Evolutionary conservation across 2,329 filamentous ascomycete genomes (phyloP), one percentile per base, ranked within the genome.

Genomic region (Colletotrichum musae): DNA sequence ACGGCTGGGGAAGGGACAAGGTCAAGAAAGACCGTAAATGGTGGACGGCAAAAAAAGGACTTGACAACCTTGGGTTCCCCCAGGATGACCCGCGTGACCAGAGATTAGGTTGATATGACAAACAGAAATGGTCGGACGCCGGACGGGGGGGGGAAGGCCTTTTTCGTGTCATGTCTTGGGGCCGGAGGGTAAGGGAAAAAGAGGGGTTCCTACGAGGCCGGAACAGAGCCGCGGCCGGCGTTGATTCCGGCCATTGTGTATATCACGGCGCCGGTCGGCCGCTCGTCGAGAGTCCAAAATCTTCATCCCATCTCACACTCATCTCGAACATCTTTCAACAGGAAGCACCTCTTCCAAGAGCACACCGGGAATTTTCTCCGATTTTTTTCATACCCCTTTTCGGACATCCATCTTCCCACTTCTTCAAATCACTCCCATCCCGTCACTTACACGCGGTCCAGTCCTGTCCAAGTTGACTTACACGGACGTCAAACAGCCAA

Each of bases 211-310:
- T 36, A 78, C 13, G 16, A 43, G 82, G 82, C 82, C 82, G 83
- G 83, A 84, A 84, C 76, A 7, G 32, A 36, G 18, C 9, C 18
- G 76, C 78, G 82, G 82, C 82, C 82, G 83, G 83, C 84, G 84
- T 76, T 7, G 21, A 79, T 85, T 84, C 83, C 83, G 83, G 84
- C 83, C 84, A 82, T 79, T 58, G 77, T 76, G 76, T 84, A 85
- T 83, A 84, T 85, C 81, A 78, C 80, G 78, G 74, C 77, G 73
- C 70, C 71, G 75, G 58, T 52, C 36, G 69, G 65, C 60, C 58
- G 58, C 32, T 28, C 36, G 65, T 61, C 68, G 64, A 72, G 61
- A 51, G 61, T 16, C 68, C 58, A 66, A 10, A 45, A 69, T 63
- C 9, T 10, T 56, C 62, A 66, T 53, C 51, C 43, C 32, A 36